Base-by-base conservation (phyloP, 2,329 filamentous ascomycete species). In the Calonectria naviculata region DNA sequence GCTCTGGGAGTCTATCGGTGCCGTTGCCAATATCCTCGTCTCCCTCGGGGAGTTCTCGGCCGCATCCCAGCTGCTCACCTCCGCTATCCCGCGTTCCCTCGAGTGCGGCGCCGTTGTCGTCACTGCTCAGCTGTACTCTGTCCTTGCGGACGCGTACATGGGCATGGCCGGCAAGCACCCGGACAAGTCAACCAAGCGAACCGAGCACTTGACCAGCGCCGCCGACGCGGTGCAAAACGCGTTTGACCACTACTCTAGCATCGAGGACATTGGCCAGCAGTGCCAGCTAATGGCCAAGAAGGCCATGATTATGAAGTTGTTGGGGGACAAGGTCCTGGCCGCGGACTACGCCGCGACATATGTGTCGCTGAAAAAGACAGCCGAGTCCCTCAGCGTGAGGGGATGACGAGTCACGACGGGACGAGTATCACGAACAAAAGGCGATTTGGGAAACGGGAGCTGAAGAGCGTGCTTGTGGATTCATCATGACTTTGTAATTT, bases 261-360 rank as follows among this genome's bases (percentile, higher is more conserved):
- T 94, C 17, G 91, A 94, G 79, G 93, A 84, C 24, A 84, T 92
- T 17, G 84, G 86, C n/a, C 91, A 91, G 65, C 92, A 94, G 83
- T 92, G 94, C 78, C 93, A 95, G 82, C 91, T 94, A 86, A 89
- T 95, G 84, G 92, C 93, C 24, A 97, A 97, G 86, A 95, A 94
- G 83, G 93, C 93, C 4, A 91, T 91, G 62, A 89, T 97, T 62
- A 93, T 94, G 86, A 91, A 92, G 81, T 84, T 93, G 56, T 87
- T 89, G 9, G 93, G 92, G 0, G 93, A 95, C 75, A 81, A 87
- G 74, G 86, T 85, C 21, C 77, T 92, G 72, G 91, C 92, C 1
- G 92, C 93, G 75, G 90, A 93, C 72, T 92, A 89, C 75, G 92
- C 92, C 2, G 90, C 90, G 3, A 89, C 88, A 73, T 94, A 93